These are phyloP conservation scores for Centaurea solstitialis DNA, from an alignment of 129 eudicot species.

Conservation along the genomic window DNA sequence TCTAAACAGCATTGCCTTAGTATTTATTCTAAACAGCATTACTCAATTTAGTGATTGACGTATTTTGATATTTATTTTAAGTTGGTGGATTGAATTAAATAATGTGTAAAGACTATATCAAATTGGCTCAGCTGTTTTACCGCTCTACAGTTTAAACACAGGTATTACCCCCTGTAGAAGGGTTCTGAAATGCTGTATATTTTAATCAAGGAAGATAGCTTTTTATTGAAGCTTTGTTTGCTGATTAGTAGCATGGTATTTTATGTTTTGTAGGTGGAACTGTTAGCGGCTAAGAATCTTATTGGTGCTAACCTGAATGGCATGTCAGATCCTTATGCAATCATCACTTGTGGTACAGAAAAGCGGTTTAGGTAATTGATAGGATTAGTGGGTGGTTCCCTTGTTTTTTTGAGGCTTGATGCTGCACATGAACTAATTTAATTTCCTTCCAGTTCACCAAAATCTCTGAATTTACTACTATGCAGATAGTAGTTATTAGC, in stretches of 20 bases:
- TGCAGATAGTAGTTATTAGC: conserved; percentile 4
- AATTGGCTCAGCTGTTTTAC: neutral
- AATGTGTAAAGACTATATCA: neutral
- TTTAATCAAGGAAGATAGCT: conserved; percentile 4
- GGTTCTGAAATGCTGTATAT: neutral
- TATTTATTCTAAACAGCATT: neutral
- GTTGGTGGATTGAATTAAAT: neutral
- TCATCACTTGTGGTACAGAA: conserved; percentile 92
- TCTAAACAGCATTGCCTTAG: neutral
- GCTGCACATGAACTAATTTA: conserved; percentile 3
- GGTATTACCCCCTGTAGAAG: conserved; percentile 14
- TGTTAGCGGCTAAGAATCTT: conserved; percentile 94
- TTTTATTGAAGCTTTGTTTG: conserved; percentile 3
- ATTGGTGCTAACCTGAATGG: conserved; percentile 93
- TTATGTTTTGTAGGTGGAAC: conserved; percentile 58
- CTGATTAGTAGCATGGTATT: conserved; percentile 9
- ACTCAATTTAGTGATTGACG: neutral
- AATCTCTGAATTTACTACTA: neutral
- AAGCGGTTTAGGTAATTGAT: conserved; percentile 87
- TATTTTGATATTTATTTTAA: neutral
- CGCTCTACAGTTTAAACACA: neutral
- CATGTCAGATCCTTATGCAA: conserved; percentile 98
- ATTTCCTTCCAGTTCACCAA: conserved; percentile 2
- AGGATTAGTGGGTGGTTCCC: neutral
- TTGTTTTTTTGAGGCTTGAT: neutral